Evolutionary conservation across 75 land plant genomes (phyloP).

Genomic region (Pinus tabuliformis): DNA sequence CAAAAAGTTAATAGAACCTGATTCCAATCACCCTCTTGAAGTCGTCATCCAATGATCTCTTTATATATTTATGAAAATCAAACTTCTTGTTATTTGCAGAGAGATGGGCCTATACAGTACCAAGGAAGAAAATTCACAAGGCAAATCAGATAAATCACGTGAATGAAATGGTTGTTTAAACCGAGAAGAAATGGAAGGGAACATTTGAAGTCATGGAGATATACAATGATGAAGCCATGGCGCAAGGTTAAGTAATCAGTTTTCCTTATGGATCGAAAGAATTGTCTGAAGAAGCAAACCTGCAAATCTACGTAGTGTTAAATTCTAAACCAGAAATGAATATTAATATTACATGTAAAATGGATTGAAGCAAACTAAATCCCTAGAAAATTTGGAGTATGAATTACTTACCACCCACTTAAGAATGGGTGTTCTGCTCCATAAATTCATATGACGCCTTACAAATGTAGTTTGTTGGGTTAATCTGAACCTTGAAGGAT

Average conservation of each 20-base stretch:
- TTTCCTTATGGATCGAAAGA: slow-evolving; percentile 43
- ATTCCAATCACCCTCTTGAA: too few species aligned
- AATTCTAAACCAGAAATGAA: neutral
- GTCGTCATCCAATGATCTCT: too few species aligned
- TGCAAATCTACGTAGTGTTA: slow-evolving; percentile 15
- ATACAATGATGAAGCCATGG: slow-evolving; percentile 43
- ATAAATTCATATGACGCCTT: slow-evolving; percentile 26
- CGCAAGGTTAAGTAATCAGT: slow-evolving; percentile 62
- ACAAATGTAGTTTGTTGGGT: slow-evolving; percentile 32
- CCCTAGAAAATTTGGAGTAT: neutral
- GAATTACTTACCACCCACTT: slow-evolving; percentile 30
- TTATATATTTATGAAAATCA: slow-evolving; percentile 32
- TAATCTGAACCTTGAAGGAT: slow-evolving; percentile 29
- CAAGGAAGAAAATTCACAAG: neutral
- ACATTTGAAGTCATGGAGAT: neutral
- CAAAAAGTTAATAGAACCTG: too few species aligned
- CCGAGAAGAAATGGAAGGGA: neutral
- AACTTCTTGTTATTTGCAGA: slow-evolving; percentile 41
- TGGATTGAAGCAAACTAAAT: too few species aligned
- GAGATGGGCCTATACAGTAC: slow-evolving; percentile 58
- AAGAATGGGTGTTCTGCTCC: slow-evolving; percentile 10
- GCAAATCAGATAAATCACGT: neutral
- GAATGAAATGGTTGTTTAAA: neutral
- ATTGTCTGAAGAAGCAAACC: slow-evolving; percentile 65
- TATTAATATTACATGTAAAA: neutral